Evolutionary conservation across 2,329 filamentous ascomycete genomes (phyloP).

Genomic region (Aaosphaeria pasadenensis): DNA sequence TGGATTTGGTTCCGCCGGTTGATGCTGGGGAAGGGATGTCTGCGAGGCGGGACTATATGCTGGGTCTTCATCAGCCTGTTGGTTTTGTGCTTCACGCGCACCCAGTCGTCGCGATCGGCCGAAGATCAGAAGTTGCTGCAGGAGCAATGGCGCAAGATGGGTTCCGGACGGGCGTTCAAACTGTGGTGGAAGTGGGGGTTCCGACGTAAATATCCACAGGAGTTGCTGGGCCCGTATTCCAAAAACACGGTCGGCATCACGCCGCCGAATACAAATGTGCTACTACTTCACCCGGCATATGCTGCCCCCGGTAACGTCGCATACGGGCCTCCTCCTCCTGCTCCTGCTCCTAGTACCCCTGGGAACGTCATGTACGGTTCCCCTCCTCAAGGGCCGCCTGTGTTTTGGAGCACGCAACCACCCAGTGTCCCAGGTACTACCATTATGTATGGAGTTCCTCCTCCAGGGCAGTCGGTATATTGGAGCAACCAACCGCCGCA

Average conservation of each 20-base stretch:
- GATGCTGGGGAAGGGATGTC: slow-evolving; percentile 27
- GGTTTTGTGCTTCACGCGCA: slow-evolving; percentile 30
- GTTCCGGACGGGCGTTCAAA: slow-evolving; percentile 24
- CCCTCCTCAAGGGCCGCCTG: not conserved
- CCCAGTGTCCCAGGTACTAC: not conserved
- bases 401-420: not conserved
- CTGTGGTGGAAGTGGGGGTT: slow-evolving; percentile 33
- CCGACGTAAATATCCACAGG: slow-evolving; percentile 24
- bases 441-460: not conserved
- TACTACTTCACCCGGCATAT: not conserved
- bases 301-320: not conserved
- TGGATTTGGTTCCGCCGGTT: slow-evolving; percentile 36
- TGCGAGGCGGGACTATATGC: slow-evolving; percentile 29
- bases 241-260: slow-evolving; percentile 20
- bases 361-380: not conserved
- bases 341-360: not conserved
- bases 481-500: not conserved
- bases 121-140: slow-evolving; percentile 28
- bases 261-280: not conserved
- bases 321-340: not conserved
- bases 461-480: not conserved
- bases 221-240: slow-evolving; percentile 22
- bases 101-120: slow-evolving; percentile 24
- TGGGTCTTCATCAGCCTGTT: slow-evolving; percentile 29
- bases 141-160: slow-evolving; percentile 28